phyloP scores from a whole-genome alignment of 768 basidiomycete species.

The Pleurotus giganteus region DNA sequence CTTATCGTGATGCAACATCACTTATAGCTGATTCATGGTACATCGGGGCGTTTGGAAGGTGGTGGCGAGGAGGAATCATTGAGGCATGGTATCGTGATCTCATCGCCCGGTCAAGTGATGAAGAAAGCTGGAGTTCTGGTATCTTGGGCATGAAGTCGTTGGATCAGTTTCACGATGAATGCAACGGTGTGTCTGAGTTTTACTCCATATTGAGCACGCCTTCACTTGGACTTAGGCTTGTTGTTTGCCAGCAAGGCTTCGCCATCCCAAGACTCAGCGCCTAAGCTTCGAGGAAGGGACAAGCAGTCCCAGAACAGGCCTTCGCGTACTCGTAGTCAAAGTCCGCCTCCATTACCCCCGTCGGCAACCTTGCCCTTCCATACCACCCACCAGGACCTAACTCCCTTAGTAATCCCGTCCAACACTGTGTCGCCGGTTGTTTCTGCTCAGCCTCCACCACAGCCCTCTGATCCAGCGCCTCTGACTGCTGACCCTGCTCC shows the following conservation, averaged over 20 bases:
- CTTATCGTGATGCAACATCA: conserved; percentile 36
- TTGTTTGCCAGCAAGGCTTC: conserved; percentile 50
- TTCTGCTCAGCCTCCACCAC: conserved; percentile 22
- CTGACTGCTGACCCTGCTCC: conserved; percentile 18
- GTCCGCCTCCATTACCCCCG: conserved; percentile 83
- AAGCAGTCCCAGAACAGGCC: conserved; percentile 42
- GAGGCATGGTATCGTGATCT: conserved; percentile 79
- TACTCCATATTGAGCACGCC: background rate
- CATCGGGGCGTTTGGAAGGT: conserved; percentile 85
- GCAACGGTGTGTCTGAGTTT: conserved; percentile 48
- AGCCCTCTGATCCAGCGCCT: conserved; percentile 19
- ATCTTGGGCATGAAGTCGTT: conserved; percentile 73
- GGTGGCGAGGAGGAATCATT: conserved; percentile 85
- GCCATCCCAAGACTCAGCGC: conserved; percentile 46
- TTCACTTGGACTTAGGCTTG: conserved; percentile 34
- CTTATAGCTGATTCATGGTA: conserved; percentile 81
- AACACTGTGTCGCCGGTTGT: conserved; percentile 15
- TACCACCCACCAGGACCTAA: conserved; percentile 35
- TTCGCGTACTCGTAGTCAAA: conserved; percentile 55
- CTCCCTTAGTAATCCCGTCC: conserved; percentile 21
- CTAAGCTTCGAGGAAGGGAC: conserved; percentile 57
- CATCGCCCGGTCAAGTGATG: conserved; percentile 59
- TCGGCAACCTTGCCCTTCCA: conserved; percentile 79
- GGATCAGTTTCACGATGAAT: conserved; percentile 61
- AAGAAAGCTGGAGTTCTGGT: conserved; percentile 76